phyloP scores from a whole-genome alignment of 1,139 yeast genomes.

The Taiozyma sp. region DNA sequence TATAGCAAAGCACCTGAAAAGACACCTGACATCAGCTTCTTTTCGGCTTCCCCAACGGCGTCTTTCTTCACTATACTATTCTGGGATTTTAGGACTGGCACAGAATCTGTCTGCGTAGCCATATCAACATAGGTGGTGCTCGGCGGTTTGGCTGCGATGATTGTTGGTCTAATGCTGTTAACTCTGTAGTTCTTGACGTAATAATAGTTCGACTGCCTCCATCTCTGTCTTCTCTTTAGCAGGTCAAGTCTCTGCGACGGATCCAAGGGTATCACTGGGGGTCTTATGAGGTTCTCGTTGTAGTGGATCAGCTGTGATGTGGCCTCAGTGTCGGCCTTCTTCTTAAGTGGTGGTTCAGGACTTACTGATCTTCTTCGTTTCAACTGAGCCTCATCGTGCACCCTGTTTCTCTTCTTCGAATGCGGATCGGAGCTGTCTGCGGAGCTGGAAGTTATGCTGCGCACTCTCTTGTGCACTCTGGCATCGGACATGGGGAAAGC shows the following conservation, averaged over 20 bases:
- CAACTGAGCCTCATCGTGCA: not conserved
- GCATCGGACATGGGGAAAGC: not conserved
- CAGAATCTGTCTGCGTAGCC: slow-evolving; percentile 14
- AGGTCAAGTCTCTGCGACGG: slow-evolving; percentile 22
- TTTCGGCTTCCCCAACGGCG: slow-evolving; percentile 14
- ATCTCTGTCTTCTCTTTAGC: slow-evolving; percentile 20
- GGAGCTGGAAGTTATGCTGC: not conserved
- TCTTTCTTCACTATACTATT: slow-evolving; percentile 5
- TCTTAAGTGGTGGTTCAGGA: slow-evolving; percentile 2
- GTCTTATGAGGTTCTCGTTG: slow-evolving; percentile 8
- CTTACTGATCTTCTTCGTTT: slow-evolving; percentile 7
- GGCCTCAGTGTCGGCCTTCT: not conserved
- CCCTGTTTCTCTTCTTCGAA: not conserved
- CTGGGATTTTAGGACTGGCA: slow-evolving; percentile 17
- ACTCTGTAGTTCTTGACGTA: slow-evolving; percentile 11
- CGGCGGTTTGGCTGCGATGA: not conserved
- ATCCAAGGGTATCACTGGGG: slow-evolving; percentile 21
- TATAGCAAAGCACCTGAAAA: slow-evolving; percentile 23
- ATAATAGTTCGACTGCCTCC: slow-evolving; percentile 23
- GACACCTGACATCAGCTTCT: slow-evolving; percentile 17
- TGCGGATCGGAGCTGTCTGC: not conserved
- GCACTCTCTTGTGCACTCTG: not conserved
- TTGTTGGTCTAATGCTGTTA: not conserved
- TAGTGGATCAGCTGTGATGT: not conserved
- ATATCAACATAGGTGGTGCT: slow-evolving; percentile 6